phyloP scores from a whole-genome alignment of 805 yeast genomes.

The Starmerella lactis-condensi region DNA sequence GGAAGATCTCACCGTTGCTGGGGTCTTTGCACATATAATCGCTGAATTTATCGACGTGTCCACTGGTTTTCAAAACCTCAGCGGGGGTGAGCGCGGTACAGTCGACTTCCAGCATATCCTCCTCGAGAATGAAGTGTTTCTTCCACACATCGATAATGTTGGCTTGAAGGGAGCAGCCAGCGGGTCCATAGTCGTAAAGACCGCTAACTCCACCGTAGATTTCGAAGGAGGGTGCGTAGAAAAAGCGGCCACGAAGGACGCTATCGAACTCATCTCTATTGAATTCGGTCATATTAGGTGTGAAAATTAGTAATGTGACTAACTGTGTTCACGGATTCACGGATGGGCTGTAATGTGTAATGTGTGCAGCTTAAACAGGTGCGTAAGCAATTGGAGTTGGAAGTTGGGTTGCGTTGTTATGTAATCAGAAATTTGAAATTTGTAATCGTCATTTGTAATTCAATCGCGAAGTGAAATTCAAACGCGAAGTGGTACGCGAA shows the following conservation, averaged over 20 bases:
- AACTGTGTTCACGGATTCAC: no score
- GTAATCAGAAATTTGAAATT: no score
- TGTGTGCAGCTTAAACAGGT: no score
- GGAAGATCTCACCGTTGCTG: conserved; percentile 91
- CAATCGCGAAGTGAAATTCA: no score
- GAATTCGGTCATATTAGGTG: conserved; percentile 33
- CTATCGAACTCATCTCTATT: conserved; percentile 78
- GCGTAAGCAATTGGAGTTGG: no score
- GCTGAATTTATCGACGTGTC: conserved; percentile 96
- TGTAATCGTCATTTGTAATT: no score
- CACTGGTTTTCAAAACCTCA: conserved; percentile 94
- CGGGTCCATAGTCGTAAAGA: conserved; percentile 95
- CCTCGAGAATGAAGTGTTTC: conserved; percentile 91
- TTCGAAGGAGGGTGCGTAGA: conserved; percentile 94
- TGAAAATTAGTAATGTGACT: no score
- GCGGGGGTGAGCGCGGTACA: conserved; percentile 95
- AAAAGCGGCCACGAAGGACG: conserved; percentile 85
- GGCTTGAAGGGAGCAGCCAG: conserved; percentile 97
- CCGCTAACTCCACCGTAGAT: conserved; percentile 98
- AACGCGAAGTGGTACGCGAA: no score
- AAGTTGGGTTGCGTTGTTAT: no score
- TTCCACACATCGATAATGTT: conserved; percentile 91
- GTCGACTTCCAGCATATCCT: conserved; percentile 97
- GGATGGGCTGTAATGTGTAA: no score
- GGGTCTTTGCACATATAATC: conserved; percentile 98